Evolutionary conservation across 805 yeast genomes (phyloP).

Genomic region (Wickerhamomyces mucosus): DNA sequence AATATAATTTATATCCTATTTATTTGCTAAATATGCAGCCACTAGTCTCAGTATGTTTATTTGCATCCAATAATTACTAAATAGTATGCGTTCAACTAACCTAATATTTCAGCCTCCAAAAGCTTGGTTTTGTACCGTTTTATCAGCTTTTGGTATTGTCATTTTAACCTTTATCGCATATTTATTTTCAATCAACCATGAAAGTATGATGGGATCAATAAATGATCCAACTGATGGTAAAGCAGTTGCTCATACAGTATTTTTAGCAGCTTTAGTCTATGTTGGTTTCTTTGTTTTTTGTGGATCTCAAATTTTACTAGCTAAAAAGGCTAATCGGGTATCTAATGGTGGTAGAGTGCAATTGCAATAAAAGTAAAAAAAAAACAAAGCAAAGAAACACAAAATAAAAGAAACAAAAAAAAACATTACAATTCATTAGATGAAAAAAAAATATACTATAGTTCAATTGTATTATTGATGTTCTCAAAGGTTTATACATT

Average conservation of each 20-base stretch:
- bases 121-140: conserved; percentile 92
- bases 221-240: conserved; percentile 89
- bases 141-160: conserved; percentile 87
- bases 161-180: conserved; percentile 80
- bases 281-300: conserved; percentile 76
- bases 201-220: conserved; percentile 86
- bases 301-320: conserved; percentile 69
- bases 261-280: conserved; percentile 83
- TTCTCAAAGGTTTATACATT: too few relatives aligned
- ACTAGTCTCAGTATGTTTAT: conserved; percentile 40
- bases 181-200: conserved; percentile 73
- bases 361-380: too few relatives aligned
- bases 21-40: conserved; percentile 38
- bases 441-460: too few relatives aligned
- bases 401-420: too few relatives aligned
- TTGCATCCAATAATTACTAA: too few relatives aligned
- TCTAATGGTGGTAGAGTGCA: conserved; percentile 2
- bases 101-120: conserved; percentile 24
- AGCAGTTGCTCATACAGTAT: conserved; percentile 86
- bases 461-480: too few relatives aligned
- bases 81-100: too few relatives aligned
- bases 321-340: conserved; percentile 25
- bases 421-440: too few relatives aligned
- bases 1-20: too few relatives aligned
- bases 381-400: too few relatives aligned